Base-by-base conservation (phyloP, 352 stramenopile species). In the Elongisporangium anandrum region DNA sequence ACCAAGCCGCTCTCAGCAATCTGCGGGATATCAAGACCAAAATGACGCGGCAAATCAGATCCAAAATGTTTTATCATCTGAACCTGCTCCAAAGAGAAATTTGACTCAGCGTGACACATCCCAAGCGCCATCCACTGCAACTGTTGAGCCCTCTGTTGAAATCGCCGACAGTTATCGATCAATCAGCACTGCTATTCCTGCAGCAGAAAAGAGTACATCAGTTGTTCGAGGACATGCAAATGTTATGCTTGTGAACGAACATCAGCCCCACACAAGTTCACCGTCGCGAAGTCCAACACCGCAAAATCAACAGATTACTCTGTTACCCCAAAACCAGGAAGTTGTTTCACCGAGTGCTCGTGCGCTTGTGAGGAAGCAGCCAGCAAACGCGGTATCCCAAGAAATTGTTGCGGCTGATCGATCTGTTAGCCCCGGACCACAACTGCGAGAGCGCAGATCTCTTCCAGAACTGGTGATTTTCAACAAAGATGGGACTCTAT, bases 401-500 rank as follows among this genome's bases (percentile, higher is more conserved):
- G 29, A 41, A 41, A 41, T 41, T 13, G 29, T 41, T 13, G 29
- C 29, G 9, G 9, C 29, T 41, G 29, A 41, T 41, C 29, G 29
- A 41, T 15, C 29, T 41, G 9, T 41, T 2, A 41, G 5, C 9
- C 29, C 29, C 13, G 9, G 1, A 41, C 29, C 29, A 13, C 29
- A 41, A 41, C 4, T 41, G 13, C 29, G 29, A 9, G 29, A 41
- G 29, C 29, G 29, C 29, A 41, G 29, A 41, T 41, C 29, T 15
- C 29, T 41, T 45, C 67, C 68, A 21, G 41, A 56, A 26, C 68
- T 80, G 15, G 72, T 80, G 23, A 61, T 80, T 26, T 80, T 80
- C 50, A 69, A 80, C 68, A 80, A 80, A 56, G 72, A 80, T 26
- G 72, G 72, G 55, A 80, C 70, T 23, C 53, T 80, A 17, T 77